phyloP scores from a whole-genome alignment of 805 yeast genomes.

The Candida nonsorbophila region DNA sequence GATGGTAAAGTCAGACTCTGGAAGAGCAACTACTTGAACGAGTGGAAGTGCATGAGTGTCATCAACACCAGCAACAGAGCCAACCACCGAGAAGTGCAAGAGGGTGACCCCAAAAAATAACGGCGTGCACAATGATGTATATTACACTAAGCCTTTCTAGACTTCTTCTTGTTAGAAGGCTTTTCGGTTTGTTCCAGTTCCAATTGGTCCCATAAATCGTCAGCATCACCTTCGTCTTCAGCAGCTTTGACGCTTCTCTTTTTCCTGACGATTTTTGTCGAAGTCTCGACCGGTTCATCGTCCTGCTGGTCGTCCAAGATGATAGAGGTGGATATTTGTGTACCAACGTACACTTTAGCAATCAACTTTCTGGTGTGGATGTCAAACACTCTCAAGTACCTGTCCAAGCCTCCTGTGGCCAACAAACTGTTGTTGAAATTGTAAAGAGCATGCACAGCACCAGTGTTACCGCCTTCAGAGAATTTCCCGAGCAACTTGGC shows the following conservation, averaged over 20 bases:
- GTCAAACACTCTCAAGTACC: slow-evolving; percentile 78
- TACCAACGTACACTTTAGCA: slow-evolving; percentile 72
- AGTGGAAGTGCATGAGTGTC: slow-evolving; percentile 89
- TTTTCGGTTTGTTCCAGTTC: slow-evolving; percentile 13
- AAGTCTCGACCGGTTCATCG: slow-evolving; percentile 16
- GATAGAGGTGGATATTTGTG: slow-evolving; percentile 54
- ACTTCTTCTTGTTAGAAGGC: slow-evolving; percentile 17
- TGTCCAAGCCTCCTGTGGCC: slow-evolving; percentile 80
- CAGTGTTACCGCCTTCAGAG: slow-evolving; percentile 46
- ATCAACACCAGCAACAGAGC: slow-evolving; percentile 22
- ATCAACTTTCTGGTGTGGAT: slow-evolving; percentile 50
- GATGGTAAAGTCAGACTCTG: slow-evolving; percentile 90
- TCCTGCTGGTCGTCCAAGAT: slow-evolving; percentile 45
- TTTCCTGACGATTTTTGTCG: slow-evolving; percentile 14
- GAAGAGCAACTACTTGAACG: slow-evolving; percentile 82
- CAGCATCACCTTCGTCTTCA: slow-evolving; percentile 26
- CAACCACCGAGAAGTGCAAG: slow-evolving; percentile 14
- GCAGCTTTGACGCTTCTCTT: slow-evolving; percentile 18
- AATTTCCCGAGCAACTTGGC: slow-evolving; percentile 64
- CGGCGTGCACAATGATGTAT: background rate
- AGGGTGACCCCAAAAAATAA: slow-evolving; percentile 5
- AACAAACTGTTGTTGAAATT: slow-evolving; percentile 41
- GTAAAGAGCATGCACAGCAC: slow-evolving; percentile 69
- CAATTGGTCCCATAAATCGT: slow-evolving; percentile 35
- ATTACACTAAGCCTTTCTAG: slow-evolving; percentile 12